Evolutionary conservation across 2,329 filamentous ascomycete species (phyloP).

Genomic region (Penicillium decumbens): DNA sequence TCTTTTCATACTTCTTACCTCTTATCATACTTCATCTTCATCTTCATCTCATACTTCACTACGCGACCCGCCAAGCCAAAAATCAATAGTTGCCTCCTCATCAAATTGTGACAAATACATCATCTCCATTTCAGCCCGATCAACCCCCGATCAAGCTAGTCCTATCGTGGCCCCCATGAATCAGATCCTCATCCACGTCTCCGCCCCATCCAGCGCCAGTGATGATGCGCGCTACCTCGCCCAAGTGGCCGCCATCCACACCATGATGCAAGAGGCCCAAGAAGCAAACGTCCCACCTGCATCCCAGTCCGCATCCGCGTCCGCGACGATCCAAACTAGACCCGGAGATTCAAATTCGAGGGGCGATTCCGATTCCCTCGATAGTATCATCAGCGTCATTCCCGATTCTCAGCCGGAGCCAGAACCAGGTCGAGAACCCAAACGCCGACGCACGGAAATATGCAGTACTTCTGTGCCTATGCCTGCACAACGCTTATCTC

Average conservation of each 20-base stretch:
- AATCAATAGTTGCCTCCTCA: not conserved
- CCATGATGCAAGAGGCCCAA: not conserved
- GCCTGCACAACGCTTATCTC: not conserved
- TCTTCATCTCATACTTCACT: not conserved
- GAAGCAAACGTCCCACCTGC: not conserved
- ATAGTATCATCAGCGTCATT: slow-evolving; percentile 37
- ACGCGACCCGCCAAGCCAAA: not conserved
- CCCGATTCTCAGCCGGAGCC: slow-evolving; percentile 37
- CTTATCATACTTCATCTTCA: too few relatives aligned
- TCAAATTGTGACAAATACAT: not conserved
- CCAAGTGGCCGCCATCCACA: slow-evolving; percentile 36
- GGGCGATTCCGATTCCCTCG: slow-evolving; percentile 28
- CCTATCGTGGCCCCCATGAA: slow-evolving; percentile 15
- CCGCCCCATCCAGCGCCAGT: slow-evolving; percentile 33
- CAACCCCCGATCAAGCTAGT: not conserved
- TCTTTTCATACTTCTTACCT: too few relatives aligned
- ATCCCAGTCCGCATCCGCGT: not conserved
- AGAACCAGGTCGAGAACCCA: not conserved
- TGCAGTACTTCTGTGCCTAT: not conserved
- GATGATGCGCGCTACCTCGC: slow-evolving; percentile 40
- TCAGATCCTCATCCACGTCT: slow-evolving; percentile 42
- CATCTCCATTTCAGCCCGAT: not conserved
- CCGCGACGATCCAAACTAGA: not conserved
- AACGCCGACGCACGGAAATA: not conserved
- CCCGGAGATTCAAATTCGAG: not conserved